Conservation (phyloP, 306 rosid genomes). For the Gleditsia sinensis region DNA sequence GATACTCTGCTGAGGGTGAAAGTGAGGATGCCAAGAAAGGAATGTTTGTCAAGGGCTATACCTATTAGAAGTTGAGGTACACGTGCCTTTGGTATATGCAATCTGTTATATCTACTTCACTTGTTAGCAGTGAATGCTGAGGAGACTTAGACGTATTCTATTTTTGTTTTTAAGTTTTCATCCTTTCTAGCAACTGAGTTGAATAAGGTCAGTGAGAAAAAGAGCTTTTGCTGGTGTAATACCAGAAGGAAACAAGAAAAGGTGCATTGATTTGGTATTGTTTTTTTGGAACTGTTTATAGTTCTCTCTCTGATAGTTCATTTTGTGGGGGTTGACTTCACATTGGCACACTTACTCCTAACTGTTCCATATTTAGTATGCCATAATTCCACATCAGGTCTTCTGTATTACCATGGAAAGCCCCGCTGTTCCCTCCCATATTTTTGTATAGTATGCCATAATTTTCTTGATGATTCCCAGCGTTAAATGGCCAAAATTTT, state of each 20-base stretch:
- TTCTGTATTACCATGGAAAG: too few species aligned
- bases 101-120: constrained; percentile 10
- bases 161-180: background rate
- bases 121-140: constrained; percentile 24
- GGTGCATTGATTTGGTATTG: background rate
- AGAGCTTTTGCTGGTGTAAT: constrained; percentile 31
- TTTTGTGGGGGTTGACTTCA: background rate
- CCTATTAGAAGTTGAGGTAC: constrained; percentile 52
- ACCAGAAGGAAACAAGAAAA: background rate
- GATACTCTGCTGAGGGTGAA: constrained; percentile 84
- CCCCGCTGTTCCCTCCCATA: too few species aligned
- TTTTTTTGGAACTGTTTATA: background rate
- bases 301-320: background rate
- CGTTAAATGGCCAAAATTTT: too few species aligned
- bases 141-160: constrained; percentile 36
- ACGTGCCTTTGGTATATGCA: constrained; percentile 30
- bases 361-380: background rate
- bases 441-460: too few species aligned
- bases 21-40: constrained; percentile 85
- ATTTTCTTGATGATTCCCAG: too few species aligned
- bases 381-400: too few species aligned
- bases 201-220: constrained; percentile 58
- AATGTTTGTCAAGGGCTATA: constrained; percentile 93
- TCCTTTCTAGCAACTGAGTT: constrained; percentile 37
- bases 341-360: background rate